phyloP scores from a whole-genome alignment of 2,329 filamentous ascomycete species.

The Diaporthe longicolla region DNA sequence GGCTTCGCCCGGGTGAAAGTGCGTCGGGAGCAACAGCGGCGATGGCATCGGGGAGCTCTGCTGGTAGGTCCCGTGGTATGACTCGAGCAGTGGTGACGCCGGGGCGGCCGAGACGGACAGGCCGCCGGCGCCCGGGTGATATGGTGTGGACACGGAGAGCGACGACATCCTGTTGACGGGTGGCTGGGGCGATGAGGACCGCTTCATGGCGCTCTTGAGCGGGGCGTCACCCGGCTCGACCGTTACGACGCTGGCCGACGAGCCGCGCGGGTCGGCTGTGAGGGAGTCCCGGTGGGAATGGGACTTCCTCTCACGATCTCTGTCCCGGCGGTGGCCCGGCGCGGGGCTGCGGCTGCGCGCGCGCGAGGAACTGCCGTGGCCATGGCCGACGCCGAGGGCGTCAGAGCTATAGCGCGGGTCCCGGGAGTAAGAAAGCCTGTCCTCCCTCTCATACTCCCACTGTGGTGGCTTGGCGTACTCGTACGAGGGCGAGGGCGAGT shows the following conservation, averaged over 20 bases:
- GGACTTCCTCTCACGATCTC: conserved; percentile 40
- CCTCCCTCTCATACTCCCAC: conserved; percentile 56
- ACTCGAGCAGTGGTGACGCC: conserved; percentile 87
- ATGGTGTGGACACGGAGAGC: conserved; percentile 64
- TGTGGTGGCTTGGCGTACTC: conserved; percentile 53
- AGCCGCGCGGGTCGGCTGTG: conserved; percentile 55
- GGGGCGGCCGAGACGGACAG: conserved; percentile 70
- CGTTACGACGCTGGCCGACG: conserved; percentile 57
- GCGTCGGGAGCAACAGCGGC: conserved; percentile 72
- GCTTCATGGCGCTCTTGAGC: conserved; percentile 53
- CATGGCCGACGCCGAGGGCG: conserved; percentile 33
- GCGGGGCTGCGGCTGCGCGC: conserved; percentile 45
- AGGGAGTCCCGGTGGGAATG: conserved; percentile 49
- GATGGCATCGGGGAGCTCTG: conserved; percentile 95
- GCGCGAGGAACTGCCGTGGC: conserved; percentile 43
- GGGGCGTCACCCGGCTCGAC: conserved; percentile 55
- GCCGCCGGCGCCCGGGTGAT: conserved; percentile 53
- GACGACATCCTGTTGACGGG: conserved; percentile 65
- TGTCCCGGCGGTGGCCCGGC: conserved; percentile 41
- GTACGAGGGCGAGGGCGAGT: conserved; percentile 44
- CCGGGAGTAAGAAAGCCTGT: conserved; percentile 49
- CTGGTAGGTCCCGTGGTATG: conserved; percentile 95
- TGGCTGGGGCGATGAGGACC: conserved; percentile 63
- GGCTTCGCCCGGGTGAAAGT: conserved; percentile 66
- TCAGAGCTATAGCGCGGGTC: conserved; percentile 42